Evolutionary conservation across 1,284 basidiomycete genomes (phyloP), one percentile per base, ranked within the genome.

Genomic region (Ustilago cynodontis): DNA sequence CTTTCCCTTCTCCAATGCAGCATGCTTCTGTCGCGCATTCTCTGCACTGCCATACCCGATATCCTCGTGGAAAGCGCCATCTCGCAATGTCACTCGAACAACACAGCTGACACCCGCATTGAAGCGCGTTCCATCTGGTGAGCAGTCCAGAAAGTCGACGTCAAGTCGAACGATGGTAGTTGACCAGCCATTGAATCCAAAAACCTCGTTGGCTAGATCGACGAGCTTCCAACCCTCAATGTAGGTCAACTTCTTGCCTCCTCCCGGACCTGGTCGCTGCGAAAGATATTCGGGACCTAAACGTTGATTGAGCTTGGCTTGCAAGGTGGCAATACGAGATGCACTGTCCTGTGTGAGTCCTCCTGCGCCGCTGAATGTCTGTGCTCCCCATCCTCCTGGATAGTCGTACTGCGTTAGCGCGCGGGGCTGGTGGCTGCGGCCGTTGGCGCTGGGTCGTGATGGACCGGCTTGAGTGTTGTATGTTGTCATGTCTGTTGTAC

Each of bases 131-230:
- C 88, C 86, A 16, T 87, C 88, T 11, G 90, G 89, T 69, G 93
- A 91, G 71, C 68, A 71, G 49, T 84, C 82, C 11, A 84, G 62
- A 82, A 87, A 90, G 80, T 90, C 89, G 5, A 92, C 93, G 18
- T 91, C 91, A 47, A 98, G 87, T 56, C 87, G 92, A 62, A 93
- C 90, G 55, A 98, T 89, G 61, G 88, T 93, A 2, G 94, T 94
- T 59, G 92, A 94, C 96, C 96, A 99, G 11, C 97, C 97, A 76
- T 98, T 95, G 88, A 95, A 98, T 1, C 96, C 96, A 87, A 99
- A 99, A 39, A 99, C 93, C 81, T 99, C 95, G 86, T 99, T 99
- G 1, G 96, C 96, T 26, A 99, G 65, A 28, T 82, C 78, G 26
- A 81, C 79, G 10, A 77, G 78, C 87, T 94, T 95, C 95, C 95